phyloP scores from a whole-genome alignment of 441 rosid species.

The Populus hybrid region DNA sequence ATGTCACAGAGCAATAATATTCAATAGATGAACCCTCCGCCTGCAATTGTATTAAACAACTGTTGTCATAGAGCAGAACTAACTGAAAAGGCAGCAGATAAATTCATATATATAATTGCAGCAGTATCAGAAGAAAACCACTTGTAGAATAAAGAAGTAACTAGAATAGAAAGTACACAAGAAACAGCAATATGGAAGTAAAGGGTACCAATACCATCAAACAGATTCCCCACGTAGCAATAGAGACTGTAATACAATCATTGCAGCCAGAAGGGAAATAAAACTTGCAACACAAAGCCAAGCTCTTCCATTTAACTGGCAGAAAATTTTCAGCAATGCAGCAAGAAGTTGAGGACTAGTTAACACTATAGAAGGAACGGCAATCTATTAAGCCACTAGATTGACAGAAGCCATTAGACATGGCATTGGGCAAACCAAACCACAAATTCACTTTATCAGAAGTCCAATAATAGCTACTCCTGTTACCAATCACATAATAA shows the following conservation, averaged over 20 bases:
- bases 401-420: neutral
- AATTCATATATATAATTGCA: neutral
- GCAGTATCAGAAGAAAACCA: neutral
- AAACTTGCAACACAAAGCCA: neutral
- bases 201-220: neutral
- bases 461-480: neutral
- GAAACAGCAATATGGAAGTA: neutral
- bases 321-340: neutral
- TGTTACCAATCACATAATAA: neutral
- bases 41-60: neutral
- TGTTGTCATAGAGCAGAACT: neutral
- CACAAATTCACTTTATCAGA: neutral
- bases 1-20: too few species aligned
- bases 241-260: neutral
- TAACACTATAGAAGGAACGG: neutral
- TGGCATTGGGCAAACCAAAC: neutral
- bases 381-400: neutral
- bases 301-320: neutral
- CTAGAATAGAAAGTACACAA: neutral
- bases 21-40: too few species aligned
- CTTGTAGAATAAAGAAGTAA: neutral
- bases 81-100: neutral
- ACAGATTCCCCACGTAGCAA: neutral
- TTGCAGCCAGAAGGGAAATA: neutral
- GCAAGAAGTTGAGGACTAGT: neutral